Percentiles rank a stretch among this genome's conserved stretches.
Conservation (phyloP, 1,284 basidiomycete species). For the Rhodotorula glutinis region DNA sequence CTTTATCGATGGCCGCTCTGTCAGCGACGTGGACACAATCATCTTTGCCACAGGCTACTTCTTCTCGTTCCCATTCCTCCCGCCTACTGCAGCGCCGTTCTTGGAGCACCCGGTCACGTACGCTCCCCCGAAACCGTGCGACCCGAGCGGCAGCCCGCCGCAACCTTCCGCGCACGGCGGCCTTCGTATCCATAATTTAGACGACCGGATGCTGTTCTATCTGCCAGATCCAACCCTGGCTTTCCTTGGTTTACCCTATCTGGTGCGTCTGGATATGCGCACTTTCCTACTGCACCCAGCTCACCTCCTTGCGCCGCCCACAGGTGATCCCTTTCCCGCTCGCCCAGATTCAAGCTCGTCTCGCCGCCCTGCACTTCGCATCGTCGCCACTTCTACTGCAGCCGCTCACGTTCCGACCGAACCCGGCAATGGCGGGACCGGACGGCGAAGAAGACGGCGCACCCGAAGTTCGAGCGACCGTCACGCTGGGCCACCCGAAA, state of each 20-base stretch:
- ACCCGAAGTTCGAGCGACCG: constrained; percentile 10
- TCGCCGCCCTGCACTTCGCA: constrained; percentile 47
- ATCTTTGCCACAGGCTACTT: constrained; percentile 54
- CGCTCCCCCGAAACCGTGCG: constrained; percentile 34
- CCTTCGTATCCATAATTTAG: constrained; percentile 45
- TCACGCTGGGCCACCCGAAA: constrained; percentile 14
- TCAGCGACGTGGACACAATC: constrained; percentile 48
- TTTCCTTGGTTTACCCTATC: constrained; percentile 44
- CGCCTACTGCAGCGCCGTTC: constrained; percentile 47
- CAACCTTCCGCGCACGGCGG: constrained; percentile 38
- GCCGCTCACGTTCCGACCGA: constrained; percentile 13
- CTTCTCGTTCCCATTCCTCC: constrained; percentile 51
- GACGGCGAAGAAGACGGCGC: constrained; percentile 13
- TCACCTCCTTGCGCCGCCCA: too few relatives aligned
- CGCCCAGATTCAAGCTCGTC: constrained; percentile 50
- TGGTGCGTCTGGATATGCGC: constrained; percentile 44
- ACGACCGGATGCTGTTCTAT: constrained; percentile 49
- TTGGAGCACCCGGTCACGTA: constrained; percentile 33
- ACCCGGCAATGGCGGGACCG: neutral
- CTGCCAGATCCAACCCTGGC: constrained; percentile 48
- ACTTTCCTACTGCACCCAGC: neutral
- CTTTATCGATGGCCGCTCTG: constrained; percentile 41
- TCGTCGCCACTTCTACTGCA: constrained; percentile 40
- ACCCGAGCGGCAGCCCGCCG: constrained; percentile 31
- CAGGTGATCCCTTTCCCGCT: constrained; percentile 52